Percentiles rank a stretch among this genome's conserved stretches.
These are phyloP conservation scores for Boletus rufocinnamomeus DNA, from an alignment of 768 basidiomycete species.

Conservation along the genomic window DNA sequence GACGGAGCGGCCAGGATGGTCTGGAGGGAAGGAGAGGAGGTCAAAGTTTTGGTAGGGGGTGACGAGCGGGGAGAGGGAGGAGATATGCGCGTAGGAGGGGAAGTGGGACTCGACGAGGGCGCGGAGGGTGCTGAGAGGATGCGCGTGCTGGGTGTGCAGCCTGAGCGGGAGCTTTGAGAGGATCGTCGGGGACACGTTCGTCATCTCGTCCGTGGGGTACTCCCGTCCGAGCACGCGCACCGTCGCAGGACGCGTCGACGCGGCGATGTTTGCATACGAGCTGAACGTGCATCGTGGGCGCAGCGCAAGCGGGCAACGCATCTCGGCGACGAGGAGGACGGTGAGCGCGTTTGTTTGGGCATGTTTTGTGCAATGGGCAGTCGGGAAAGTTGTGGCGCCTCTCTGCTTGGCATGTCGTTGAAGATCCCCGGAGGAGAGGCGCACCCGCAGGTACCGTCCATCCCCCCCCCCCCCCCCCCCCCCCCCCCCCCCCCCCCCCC, in stretches of 20 bases:
- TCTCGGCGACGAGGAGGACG: conserved; percentile 7
- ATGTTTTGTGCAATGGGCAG: conserved; percentile 11
- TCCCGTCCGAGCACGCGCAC: conserved; percentile 59
- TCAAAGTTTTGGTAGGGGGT: conserved; percentile 94
- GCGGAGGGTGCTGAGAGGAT: conserved; percentile 88
- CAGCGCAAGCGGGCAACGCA: conserved; percentile 17
- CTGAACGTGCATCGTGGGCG: conserved; percentile 9
- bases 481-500: too few species aligned
- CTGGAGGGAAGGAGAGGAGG: conserved; percentile 88
- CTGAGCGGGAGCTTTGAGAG: conserved; percentile 74
- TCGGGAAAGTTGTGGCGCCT: not conserved
- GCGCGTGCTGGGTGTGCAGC: conserved; percentile 73
- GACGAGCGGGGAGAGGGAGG: conserved; percentile 85
- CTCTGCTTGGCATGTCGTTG: conserved; percentile 17
- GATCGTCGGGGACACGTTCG: conserved; percentile 87
- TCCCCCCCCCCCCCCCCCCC: not conserved
- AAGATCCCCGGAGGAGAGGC: conserved; percentile 14
- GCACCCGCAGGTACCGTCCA: conserved; percentile 26
- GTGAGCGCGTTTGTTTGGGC: conserved; percentile 24
- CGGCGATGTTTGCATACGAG: conserved; percentile 16
- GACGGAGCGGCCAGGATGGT: conserved; percentile 89
- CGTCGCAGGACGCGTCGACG: conserved; percentile 14
- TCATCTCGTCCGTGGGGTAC: conserved; percentile 76
- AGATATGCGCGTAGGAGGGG: conserved; percentile 66
- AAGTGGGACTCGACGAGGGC: conserved; percentile 84